A percentile compares a stretch with the other conserved stretches of the same genome.
Evolutionary conservation across 495 filamentous ascomycete species (phyloP).

Genomic region (Aspergillus asperescens): DNA sequence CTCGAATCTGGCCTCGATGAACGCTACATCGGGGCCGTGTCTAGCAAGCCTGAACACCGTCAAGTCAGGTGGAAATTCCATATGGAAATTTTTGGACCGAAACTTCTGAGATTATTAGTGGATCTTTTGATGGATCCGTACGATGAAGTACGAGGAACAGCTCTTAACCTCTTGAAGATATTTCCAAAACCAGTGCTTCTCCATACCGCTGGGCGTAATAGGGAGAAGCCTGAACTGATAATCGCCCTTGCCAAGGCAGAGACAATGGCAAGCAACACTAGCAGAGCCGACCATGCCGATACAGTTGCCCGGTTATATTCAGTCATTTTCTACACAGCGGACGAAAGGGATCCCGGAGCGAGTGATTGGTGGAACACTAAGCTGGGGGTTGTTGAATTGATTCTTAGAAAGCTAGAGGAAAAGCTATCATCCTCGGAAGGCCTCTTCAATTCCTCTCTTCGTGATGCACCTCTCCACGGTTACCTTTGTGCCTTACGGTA

Average conservation of each 20-base stretch:
- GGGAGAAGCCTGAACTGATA: conserved; percentile 19
- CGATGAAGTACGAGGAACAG: conserved; percentile 75
- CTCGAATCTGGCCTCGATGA: conserved; percentile 51
- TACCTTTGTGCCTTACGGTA: conserved; percentile 62
- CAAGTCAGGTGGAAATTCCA: conserved; percentile 47
- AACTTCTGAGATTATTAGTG: conserved; percentile 50
- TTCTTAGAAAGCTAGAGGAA: conserved; percentile 48
- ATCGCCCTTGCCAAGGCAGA: conserved; percentile 37
- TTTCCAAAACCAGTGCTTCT: conserved; percentile 31
- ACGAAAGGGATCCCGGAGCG: conserved; percentile 1
- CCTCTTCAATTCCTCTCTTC: conserved; percentile 55
- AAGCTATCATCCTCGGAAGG: conserved; percentile 51
- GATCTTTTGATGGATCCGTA: conserved; percentile 84
- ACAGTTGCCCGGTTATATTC: conserved; percentile 63
- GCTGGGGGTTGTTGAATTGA: conserved; percentile 38
- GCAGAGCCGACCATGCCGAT: conserved; percentile 81
- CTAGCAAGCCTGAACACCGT: conserved; percentile 14
- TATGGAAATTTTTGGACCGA: conserved; percentile 50
- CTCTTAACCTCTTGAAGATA: conserved; percentile 54
- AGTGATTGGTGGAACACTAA: conserved; percentile 35
- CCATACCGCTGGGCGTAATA: conserved; percentile 4
- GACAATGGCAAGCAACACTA: conserved; percentile 59
- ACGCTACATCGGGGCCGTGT: conserved; percentile 12
- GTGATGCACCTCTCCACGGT: conserved; percentile 64
- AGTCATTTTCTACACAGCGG: conserved; percentile 45